A percentile compares a stretch with the other conserved stretches of the same genome.
Evolutionary conservation across 1,139 yeast genomes (phyloP).

Genomic region (Blastobotrys arbuscula): DNA sequence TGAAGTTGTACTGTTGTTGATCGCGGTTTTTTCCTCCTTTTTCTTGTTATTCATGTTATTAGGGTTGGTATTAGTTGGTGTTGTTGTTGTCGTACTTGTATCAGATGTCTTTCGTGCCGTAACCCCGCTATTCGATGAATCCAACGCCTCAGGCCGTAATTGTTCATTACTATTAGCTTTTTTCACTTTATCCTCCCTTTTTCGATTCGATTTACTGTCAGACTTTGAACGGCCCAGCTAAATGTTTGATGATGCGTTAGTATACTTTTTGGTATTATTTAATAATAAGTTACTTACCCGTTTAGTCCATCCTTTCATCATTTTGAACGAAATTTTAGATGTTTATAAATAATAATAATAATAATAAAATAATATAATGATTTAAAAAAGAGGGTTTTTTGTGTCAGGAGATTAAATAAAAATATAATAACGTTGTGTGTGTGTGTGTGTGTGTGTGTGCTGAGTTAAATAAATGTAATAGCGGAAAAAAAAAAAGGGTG

Average conservation of each 20-base stretch:
- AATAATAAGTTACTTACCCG: constrained; percentile 20
- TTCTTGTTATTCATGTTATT: neutral
- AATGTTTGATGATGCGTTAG: neutral
- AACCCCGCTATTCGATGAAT: constrained; percentile 4
- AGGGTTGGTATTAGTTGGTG: neutral
- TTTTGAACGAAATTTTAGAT: constrained; percentile 15
- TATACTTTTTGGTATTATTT: neutral
- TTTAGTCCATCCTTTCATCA: constrained; percentile 40
- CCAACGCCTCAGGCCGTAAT: constrained; percentile 22
- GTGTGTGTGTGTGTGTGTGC: no score
- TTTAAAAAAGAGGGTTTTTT: neutral
- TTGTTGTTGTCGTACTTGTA: neutral
- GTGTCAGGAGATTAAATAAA: no score
- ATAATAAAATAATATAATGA: no score
- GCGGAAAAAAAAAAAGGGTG: no score
- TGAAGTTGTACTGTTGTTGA: neutral
- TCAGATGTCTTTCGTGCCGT: constrained; percentile 1
- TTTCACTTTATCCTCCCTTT: constrained; percentile 17
- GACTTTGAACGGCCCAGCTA: constrained; percentile 31
- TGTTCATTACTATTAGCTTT: constrained; percentile 19
- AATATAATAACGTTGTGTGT: no score
- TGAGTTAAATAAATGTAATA: no score
- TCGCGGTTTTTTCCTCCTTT: neutral
- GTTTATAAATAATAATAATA: no score
- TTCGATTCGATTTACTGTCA: constrained; percentile 21